Evolutionary conservation across 495 filamentous ascomycete genomes (phyloP), one percentile per base, ranked within the genome.

Genomic region (Penicillium pancosmium): DNA sequence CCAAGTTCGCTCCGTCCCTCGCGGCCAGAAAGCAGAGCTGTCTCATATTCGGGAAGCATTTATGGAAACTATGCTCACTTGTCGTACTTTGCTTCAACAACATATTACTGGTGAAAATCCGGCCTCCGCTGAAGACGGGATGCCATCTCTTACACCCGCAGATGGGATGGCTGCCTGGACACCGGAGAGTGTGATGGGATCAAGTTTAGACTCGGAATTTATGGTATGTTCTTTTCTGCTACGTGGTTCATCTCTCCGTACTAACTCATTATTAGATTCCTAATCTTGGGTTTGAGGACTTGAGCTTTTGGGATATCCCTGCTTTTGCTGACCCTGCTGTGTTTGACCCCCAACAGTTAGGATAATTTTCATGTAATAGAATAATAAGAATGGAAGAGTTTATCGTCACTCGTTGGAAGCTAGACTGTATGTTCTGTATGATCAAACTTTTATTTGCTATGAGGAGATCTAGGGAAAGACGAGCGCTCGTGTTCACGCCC

Each of bases 271-370:
- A 33, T 31, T 38, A 67, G 64, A 55, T 60, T 38, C 57, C 61
- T n/a, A 35, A 36, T 18, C 18, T 59, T 18, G 57, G 54, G 3
- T 52, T 57, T 33, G 59, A 62, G 5, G 59, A 54, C 13, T 46
- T 62, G 19, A 49, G 33, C 47, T 66, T 66, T 21, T 66, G 63
- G 63, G 59, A 66, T 57, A 47, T 66, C 16, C 57, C 63, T 54
- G 21, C 48, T 7, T 56, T 61, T 33, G 27, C 50, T 19, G 54
- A 61, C 50, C 13, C 18, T 8, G 34, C 19, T n/a, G 16, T 52
- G 34, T 60, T 60, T n/a, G 57, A 60, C 44, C 27, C 49, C 3
- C 46, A 10, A n/a, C 46, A 48, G 27, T 2, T 31, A 31, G 27
- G 27, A 31, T 31, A 31, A 31, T 31, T 31, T 31, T 31, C 27